Percentiles rank a stretch among this genome's conserved stretches.
These are phyloP conservation scores for Fusarium buxicola DNA, from an alignment of 2,329 filamentous ascomycete genomes.

Conservation along the genomic window DNA sequence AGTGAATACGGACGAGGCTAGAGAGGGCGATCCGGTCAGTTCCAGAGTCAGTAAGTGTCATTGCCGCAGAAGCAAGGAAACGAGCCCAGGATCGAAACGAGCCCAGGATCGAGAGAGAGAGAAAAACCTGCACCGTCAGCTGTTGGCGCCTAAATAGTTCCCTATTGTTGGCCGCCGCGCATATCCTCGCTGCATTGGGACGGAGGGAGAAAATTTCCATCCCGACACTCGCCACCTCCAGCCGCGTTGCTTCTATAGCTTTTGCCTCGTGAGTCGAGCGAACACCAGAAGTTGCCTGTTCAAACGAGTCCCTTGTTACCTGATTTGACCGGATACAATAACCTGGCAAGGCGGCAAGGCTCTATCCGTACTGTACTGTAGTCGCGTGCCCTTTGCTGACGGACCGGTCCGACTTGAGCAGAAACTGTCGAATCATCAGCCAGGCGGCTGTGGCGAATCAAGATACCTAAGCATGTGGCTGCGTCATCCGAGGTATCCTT, in stretches of 20 bases:
- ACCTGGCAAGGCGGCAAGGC: slow-evolving; percentile 12
- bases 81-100: background rate
- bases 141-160: slow-evolving; percentile 29
- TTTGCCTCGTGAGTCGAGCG: slow-evolving; percentile 9
- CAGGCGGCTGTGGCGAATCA: too few relatives aligned
- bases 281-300: slow-evolving; percentile 16
- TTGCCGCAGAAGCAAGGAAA: slow-evolving; percentile 7
- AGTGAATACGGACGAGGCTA: too few relatives aligned
- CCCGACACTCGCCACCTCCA: slow-evolving; percentile 25
- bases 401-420: slow-evolving; percentile 27
- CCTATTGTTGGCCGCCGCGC: slow-evolving; percentile 10
- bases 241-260: slow-evolving; percentile 6
- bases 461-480: slow-evolving; percentile 24
- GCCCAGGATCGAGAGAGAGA: background rate
- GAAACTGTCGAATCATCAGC: slow-evolving; percentile 2
- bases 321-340: slow-evolving; percentile 15
- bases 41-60: background rate
- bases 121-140: slow-evolving; percentile 22
- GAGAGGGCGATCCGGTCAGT: too few relatives aligned
- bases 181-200: slow-evolving; percentile 10
- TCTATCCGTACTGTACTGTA: too few relatives aligned
- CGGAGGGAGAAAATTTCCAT: slow-evolving; percentile 24
- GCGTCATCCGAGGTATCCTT: slow-evolving; percentile 6
- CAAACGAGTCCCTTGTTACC: background rate
- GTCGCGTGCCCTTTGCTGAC: slow-evolving; percentile 32